Percentiles rank a stretch among this genome's conserved stretches.
Evolutionary conservation across 2,329 filamentous ascomycete species (phyloP).

Genomic region (Aspergillus nomiae): DNA sequence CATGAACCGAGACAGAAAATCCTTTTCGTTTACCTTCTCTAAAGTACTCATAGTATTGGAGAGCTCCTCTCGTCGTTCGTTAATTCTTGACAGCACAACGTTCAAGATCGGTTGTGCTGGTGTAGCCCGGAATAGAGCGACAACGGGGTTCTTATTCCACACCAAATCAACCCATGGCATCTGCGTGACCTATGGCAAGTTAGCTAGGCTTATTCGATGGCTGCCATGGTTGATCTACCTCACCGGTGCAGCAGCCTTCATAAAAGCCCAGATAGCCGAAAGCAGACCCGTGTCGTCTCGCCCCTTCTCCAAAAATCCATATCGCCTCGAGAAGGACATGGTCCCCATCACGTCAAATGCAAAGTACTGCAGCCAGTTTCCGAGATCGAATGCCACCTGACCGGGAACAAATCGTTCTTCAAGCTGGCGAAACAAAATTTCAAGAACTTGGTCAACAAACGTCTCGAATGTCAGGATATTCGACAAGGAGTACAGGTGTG

Average conservation of each 20-base stretch:
- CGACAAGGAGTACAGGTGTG: conserved; percentile 19
- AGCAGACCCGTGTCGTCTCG: conserved; percentile 76
- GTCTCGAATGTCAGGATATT: conserved; percentile 12
- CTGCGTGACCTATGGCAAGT: conserved; percentile 59
- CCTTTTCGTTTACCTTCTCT: background rate
- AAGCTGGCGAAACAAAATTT: conserved; percentile 25
- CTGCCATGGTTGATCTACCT: background rate
- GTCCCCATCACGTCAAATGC: conserved; percentile 81
- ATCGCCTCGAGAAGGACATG: conserved; percentile 72
- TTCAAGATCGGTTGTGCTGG: background rate
- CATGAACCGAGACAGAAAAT: conserved; percentile 7
- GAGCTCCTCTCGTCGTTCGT: conserved; percentile 3
- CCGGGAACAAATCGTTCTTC: conserved; percentile 19
- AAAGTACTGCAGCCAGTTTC: conserved; percentile 72
- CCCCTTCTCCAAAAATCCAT: conserved; percentile 75
- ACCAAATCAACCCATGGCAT: conserved; percentile 70
- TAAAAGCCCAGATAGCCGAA: conserved; percentile 51
- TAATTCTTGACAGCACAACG: background rate
- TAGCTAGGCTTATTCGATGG: background rate
- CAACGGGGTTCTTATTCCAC: conserved; percentile 10
- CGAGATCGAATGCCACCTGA: conserved; percentile 11
- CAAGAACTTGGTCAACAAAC: conserved; percentile 17
- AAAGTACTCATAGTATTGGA: background rate
- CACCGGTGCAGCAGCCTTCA: conserved; percentile 8
- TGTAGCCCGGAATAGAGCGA: background rate